These are phyloP conservation scores for Syncephalastrum racemosum DNA, from an alignment of 371 early-diverging fungal genomes.

Conservation along the genomic window DNA sequence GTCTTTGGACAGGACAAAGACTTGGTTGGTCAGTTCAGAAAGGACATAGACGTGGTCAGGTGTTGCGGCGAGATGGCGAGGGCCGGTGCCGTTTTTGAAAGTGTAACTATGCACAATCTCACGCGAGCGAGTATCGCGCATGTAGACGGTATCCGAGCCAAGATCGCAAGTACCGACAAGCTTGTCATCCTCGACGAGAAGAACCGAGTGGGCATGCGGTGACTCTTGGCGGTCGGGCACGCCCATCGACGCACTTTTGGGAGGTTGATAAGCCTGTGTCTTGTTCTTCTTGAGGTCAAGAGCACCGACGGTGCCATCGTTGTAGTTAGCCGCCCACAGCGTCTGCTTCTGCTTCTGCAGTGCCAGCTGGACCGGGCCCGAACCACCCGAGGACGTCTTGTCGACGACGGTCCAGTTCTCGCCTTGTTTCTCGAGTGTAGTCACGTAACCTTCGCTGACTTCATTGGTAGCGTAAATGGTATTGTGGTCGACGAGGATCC, in stretches of 20 bases:
- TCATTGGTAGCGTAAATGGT: conserved; percentile 37
- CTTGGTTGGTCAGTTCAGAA: conserved; percentile 33
- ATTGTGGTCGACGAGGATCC: conserved; percentile 21
- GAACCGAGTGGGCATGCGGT: conserved; percentile 42
- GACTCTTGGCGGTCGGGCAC: conserved; percentile 43
- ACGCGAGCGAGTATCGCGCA: conserved; percentile 11
- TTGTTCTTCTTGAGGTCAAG: conserved; percentile 22
- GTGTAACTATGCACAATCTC: conserved; percentile 15
- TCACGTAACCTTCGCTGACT: conserved; percentile 25
- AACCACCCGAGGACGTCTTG: conserved; percentile 30
- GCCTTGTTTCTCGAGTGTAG: conserved; percentile 7
- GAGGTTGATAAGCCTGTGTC: conserved; percentile 7
- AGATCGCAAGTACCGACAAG: conserved; percentile 23
- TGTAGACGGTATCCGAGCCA: conserved; percentile 32
- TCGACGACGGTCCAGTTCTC: conserved; percentile 12
- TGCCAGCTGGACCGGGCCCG: conserved; percentile 34
- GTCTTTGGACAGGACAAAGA: conserved; percentile 38
- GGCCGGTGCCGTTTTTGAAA: conserved; percentile 43
- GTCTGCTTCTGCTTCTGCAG: conserved; percentile 17
- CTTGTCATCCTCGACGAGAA: conserved; percentile 18
- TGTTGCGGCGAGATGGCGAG: conserved; percentile 42
- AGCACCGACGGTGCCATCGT: conserved; percentile 27
- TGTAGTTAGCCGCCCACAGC: conserved; percentile 41
- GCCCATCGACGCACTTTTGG: conserved; percentile 11
- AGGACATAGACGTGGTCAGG: conserved; percentile 37